A percentile compares a stretch with the other conserved stretches of the same genome.
Conservation (phyloP, 345 rosid species). For the Diplotaxis tenuifolia region DNA sequence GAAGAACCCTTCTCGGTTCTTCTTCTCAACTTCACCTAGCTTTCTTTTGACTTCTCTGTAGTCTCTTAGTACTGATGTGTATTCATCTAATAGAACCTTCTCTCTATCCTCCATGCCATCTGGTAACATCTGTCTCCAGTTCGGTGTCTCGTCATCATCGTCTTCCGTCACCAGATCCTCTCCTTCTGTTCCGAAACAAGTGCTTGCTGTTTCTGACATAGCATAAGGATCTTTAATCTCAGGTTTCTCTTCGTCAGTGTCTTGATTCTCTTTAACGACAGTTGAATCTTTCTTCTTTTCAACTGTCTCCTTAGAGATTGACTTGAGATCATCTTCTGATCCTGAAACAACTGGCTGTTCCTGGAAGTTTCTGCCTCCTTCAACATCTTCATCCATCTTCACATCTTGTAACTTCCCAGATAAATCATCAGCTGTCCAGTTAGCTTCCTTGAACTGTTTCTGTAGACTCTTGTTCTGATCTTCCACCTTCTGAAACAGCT, state of each 20-base stretch:
- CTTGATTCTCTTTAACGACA: slow-evolving; percentile 27
- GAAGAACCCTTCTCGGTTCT: slow-evolving; percentile 66
- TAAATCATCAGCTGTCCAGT: slow-evolving; percentile 42
- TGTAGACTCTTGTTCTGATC: slow-evolving; percentile 51
- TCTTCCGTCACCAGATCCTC: slow-evolving; percentile 48
- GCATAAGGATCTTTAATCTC: slow-evolving; percentile 42
- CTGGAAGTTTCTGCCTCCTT: slow-evolving; percentile 34
- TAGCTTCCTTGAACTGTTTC: slow-evolving; percentile 53
- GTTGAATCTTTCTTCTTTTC: slow-evolving; percentile 11
- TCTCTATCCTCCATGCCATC: slow-evolving; percentile 72
- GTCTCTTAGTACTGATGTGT: slow-evolving; percentile 52
- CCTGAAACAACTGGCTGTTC: slow-evolving; percentile 12
- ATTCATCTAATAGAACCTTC: slow-evolving; percentile 61
- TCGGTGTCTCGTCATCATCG: slow-evolving; percentile 49
- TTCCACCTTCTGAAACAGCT: slow-evolving; percentile 45
- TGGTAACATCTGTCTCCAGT: slow-evolving; percentile 66
- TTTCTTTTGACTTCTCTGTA: slow-evolving; percentile 73
- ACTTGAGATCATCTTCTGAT: slow-evolving; percentile 27
- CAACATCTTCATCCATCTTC: slow-evolving; percentile 52
- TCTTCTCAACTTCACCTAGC: slow-evolving; percentile 74
- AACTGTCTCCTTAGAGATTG: slow-evolving; percentile 17
- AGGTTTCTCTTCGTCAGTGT: slow-evolving; percentile 33
- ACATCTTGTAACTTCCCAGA: slow-evolving; percentile 52
- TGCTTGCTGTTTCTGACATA: slow-evolving; percentile 40
- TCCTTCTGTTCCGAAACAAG: slow-evolving; percentile 34